Conservation (phyloP, 805 yeast species). For the Yarrowia yakushimensis region DNA sequence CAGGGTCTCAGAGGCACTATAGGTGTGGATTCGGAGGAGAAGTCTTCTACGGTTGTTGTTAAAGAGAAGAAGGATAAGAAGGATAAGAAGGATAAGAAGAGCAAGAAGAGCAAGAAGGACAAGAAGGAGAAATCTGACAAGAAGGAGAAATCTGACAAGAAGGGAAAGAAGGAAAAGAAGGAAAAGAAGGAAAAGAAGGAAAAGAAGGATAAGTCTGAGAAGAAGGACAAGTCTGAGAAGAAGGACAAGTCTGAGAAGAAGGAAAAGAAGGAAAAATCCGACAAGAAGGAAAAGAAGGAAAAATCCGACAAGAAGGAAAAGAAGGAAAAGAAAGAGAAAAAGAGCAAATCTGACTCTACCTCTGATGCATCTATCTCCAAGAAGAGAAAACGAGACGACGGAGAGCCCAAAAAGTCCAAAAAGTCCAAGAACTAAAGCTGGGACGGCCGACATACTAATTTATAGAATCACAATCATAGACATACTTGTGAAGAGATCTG, state of each 20-base stretch:
- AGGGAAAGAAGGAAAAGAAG: slow-evolving; percentile 31
- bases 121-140: slow-evolving; percentile 32
- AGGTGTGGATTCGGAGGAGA: slow-evolving; percentile 20
- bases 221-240: slow-evolving; percentile 31
- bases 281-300: slow-evolving; percentile 1
- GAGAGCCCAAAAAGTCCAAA: slow-evolving; percentile 3
- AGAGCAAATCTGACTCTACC: not conserved
- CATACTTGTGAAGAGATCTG: not conserved
- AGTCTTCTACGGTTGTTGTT: slow-evolving; percentile 11
- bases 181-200: slow-evolving; percentile 30
- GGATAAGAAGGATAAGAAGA: slow-evolving; percentile 30
- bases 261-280: slow-evolving; percentile 26
- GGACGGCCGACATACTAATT: slow-evolving; percentile 7
- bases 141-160: slow-evolving; percentile 32
- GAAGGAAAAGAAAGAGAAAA: not conserved
- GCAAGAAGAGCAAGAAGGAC: slow-evolving; percentile 34
- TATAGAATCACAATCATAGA: slow-evolving; percentile 11
- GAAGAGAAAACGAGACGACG: slow-evolving; percentile 22
- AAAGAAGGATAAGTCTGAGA: slow-evolving; percentile 33
- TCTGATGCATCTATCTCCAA: slow-evolving; percentile 10
- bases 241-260: slow-evolving; percentile 33
- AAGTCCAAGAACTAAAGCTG: slow-evolving; percentile 6
- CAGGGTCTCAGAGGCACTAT: slow-evolving; percentile 76
- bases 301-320: not conserved
- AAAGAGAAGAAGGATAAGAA: slow-evolving; percentile 28